Evolutionary conservation across 768 basidiomycete genomes (phyloP).

Genomic region (Boletus patriciae): DNA sequence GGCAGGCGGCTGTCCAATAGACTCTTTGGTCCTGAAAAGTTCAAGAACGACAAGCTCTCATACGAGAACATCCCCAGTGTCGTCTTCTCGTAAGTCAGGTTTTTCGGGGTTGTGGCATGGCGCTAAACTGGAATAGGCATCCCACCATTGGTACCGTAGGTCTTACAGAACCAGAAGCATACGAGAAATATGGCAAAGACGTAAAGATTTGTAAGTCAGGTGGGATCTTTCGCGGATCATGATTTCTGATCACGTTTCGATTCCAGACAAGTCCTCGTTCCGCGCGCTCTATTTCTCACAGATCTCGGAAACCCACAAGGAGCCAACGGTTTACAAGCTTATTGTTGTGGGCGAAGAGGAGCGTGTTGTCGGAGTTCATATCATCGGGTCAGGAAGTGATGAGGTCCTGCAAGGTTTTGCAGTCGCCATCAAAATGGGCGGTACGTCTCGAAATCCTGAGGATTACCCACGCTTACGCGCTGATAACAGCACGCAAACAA

Average conservation of each 20-base stretch:
- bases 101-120: slow-evolving; percentile 1
- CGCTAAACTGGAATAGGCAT: slow-evolving; percentile 53
- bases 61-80: slow-evolving; percentile 94
- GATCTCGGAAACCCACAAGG: slow-evolving; percentile 87
- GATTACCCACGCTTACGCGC: slow-evolving; percentile 5
- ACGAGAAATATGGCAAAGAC: slow-evolving; percentile 80
- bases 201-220: slow-evolving; percentile 83
- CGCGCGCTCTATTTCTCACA: slow-evolving; percentile 90
- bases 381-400: slow-evolving; percentile 89
- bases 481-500: slow-evolving; percentile 59
- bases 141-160: slow-evolving; percentile 96
- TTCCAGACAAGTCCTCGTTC: slow-evolving; percentile 74
- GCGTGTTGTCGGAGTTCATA: slow-evolving; percentile 93
- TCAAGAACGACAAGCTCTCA: slow-evolving; percentile 81
- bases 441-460: slow-evolving; percentile 30
- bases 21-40: slow-evolving; percentile 84
- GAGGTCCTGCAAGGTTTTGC: slow-evolving; percentile 95
- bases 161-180: slow-evolving; percentile 88
- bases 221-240: neutral
- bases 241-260: neutral
- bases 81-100: slow-evolving; percentile 82
- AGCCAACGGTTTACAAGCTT: slow-evolving; percentile 93
- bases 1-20: slow-evolving; percentile 87
- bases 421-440: slow-evolving; percentile 97
- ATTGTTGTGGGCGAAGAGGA: slow-evolving; percentile 86